Evolutionary conservation across 2,329 filamentous ascomycete genomes (phyloP).

Genomic region (Anisogramma anomala): DNA sequence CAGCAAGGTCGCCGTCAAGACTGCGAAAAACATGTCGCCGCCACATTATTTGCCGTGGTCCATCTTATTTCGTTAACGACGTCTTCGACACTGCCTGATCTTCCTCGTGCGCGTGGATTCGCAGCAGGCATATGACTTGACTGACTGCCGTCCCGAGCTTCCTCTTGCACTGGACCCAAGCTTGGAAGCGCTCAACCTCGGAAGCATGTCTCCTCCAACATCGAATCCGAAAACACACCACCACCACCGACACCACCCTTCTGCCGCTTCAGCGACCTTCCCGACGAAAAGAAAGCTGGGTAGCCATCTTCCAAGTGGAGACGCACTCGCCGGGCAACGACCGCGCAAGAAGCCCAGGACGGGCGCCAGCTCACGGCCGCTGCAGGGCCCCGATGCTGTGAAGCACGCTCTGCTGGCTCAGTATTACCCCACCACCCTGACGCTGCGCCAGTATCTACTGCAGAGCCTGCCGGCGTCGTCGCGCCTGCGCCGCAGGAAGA

Average conservation of each 20-base stretch:
- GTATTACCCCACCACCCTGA: conserved; percentile 55
- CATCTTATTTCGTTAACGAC: too few species aligned
- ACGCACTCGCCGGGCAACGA: conserved; percentile 2
- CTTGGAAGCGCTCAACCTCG: too few species aligned
- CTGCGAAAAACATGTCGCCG: too few species aligned
- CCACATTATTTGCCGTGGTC: too few species aligned
- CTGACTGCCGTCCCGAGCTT: too few species aligned
- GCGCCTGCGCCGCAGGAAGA: conserved; percentile 47
- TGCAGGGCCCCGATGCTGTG: conserved; percentile 17
- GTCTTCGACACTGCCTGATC: too few species aligned
- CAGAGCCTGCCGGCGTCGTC: conserved; percentile 55
- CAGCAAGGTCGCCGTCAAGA: too few species aligned
- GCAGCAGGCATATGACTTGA: too few species aligned
- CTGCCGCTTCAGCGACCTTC: neutral
- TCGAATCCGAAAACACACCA: neutral
- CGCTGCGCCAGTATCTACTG: conserved; percentile 61
- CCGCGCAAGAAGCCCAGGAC: conserved; percentile 17
- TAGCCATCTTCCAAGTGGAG: neutral
- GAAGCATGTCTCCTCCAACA: neutral
- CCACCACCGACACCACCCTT: too few species aligned
- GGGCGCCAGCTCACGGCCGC: neutral
- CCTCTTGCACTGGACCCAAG: neutral
- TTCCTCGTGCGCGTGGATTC: too few species aligned
- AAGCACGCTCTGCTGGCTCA: conserved; percentile 53
- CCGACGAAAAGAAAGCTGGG: conserved; percentile 9